phyloP scores from a whole-genome alignment of 2,329 filamentous ascomycete species.

The Fonsecaea nubica region DNA sequence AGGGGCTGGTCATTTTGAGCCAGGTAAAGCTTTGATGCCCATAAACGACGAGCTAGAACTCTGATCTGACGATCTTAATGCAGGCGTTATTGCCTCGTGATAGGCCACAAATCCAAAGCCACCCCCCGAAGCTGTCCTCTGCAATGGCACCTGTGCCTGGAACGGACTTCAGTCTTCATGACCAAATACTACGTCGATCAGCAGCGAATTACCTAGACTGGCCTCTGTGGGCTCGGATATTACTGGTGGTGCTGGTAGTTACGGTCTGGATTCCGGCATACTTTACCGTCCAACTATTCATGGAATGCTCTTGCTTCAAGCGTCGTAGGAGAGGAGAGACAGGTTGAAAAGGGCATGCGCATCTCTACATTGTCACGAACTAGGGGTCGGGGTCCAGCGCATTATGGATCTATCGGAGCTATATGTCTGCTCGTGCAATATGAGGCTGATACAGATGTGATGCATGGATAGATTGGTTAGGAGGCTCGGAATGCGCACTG shows the following conservation, averaged over 20 bases:
- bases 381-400: not conserved
- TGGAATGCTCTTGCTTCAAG: constrained; percentile 23
- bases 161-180: not conserved
- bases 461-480: no score
- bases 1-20: not conserved
- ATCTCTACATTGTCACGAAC: not conserved
- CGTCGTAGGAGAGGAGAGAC: constrained; percentile 4
- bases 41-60: not conserved
- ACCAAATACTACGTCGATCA: constrained; percentile 15
- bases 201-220: constrained; percentile 26
- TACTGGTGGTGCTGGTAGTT: constrained; percentile 26
- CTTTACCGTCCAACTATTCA: constrained; percentile 31
- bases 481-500: no score
- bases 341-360: no score
- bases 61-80: not conserved
- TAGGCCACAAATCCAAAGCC: not conserved
- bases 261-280: constrained; percentile 35
- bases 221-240: constrained; percentile 33
- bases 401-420: not conserved
- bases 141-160: constrained; percentile 18
- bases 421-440: not conserved
- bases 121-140: not conserved
- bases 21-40: not conserved
- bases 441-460: no score
- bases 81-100: not conserved